A percentile compares a stretch with the other conserved stretches of the same genome.
phyloP scores from a whole-genome alignment of 2,329 filamentous ascomycete species.

The Aschersonia sp. region DNA sequence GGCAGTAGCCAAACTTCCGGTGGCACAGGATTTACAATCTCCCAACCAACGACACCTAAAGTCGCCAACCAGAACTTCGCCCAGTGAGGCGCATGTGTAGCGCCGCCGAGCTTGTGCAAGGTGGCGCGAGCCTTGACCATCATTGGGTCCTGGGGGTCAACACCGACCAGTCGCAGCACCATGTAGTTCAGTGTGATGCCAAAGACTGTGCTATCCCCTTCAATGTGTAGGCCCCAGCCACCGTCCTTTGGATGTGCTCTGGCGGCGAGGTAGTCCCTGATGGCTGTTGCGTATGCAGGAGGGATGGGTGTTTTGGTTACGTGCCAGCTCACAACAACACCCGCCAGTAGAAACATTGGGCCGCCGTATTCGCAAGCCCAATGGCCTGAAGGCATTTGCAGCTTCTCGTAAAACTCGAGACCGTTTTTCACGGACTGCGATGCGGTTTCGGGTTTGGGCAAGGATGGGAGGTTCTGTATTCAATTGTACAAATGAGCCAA shows the following conservation, averaged over 20 bases:
- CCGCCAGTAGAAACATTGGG: constrained; percentile 87
- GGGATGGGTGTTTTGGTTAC: constrained; percentile 80
- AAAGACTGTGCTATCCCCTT: constrained; percentile 83
- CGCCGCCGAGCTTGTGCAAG: constrained; percentile 75
- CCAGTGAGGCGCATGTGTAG: constrained; percentile 79
- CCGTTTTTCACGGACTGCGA: constrained; percentile 71
- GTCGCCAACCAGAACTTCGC: constrained; percentile 90
- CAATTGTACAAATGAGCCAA: background rate
- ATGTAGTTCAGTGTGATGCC: constrained; percentile 85
- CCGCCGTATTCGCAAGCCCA: constrained; percentile 98
- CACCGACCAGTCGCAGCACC: constrained; percentile 64
- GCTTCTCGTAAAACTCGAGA: constrained; percentile 72
- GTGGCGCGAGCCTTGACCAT: constrained; percentile 75
- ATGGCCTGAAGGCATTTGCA: constrained; percentile 79
- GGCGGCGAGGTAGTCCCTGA: constrained; percentile 82
- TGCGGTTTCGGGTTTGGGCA: constrained; percentile 56
- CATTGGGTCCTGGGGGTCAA: constrained; percentile 65
- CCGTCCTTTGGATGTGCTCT: constrained; percentile 76
- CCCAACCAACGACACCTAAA: constrained; percentile 73
- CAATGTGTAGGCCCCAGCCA: constrained; percentile 95
- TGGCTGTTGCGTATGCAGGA: constrained; percentile 66
- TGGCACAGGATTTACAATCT: constrained; percentile 85
- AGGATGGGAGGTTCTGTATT: constrained; percentile 53
- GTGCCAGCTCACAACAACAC: constrained; percentile 74
- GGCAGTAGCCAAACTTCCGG: constrained; percentile 88